A percentile compares a stretch with the other conserved stretches of the same genome.
Conservation (phyloP, 352 stramenopile genomes). For the Globisporangium viniferum region DNA sequence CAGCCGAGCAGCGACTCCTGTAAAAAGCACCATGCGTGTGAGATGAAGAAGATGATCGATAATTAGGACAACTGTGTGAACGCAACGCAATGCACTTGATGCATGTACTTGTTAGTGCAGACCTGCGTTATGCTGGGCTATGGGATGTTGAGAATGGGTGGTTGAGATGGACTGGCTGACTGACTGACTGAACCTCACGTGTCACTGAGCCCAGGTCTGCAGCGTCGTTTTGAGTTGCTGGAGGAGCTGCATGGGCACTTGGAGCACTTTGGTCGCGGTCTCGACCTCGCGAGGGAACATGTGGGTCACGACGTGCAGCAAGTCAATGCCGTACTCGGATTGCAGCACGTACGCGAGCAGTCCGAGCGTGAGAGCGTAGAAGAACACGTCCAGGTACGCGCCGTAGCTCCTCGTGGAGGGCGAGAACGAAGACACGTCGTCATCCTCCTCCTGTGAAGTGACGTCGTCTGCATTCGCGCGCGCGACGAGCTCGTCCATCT, state of each 20-base stretch:
- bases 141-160: background rate
- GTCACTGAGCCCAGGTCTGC: background rate
- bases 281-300: conserved; percentile 51
- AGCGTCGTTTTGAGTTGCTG: background rate
- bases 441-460: conserved; percentile 3
- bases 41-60: background rate
- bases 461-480: conserved; percentile 33
- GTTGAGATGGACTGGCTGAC: background rate
- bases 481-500: conserved; percentile 36
- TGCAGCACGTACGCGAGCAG: conserved; percentile 45
- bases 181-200: background rate
- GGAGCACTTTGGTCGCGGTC: conserved; percentile 30
- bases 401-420: conserved; percentile 24
- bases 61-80: background rate
- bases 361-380: conserved; percentile 34
- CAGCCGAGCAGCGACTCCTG: conserved; percentile 75
- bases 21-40: conserved; percentile 19
- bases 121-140: background rate
- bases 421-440: conserved; percentile 2
- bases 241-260: conserved; percentile 13
- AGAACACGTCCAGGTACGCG: conserved; percentile 38
- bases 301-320: conserved; percentile 33
- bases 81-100: background rate
- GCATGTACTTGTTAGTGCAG: background rate
- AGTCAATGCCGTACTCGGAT: conserved; percentile 55